phyloP scores from a whole-genome alignment of 73 alveolate genomes.

The Blepharisma stoltei region DNA sequence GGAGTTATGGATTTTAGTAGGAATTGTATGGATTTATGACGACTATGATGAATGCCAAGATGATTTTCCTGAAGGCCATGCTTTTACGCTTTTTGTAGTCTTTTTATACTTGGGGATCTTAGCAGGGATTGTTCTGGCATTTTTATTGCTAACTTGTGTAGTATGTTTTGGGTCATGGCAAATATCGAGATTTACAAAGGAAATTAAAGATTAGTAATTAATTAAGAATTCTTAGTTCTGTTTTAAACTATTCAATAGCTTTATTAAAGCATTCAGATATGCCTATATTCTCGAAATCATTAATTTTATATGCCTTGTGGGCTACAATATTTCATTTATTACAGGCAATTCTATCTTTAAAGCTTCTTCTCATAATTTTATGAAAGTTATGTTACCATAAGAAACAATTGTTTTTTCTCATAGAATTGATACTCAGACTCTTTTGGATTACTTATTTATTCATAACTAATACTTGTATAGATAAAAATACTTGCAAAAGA shows the following conservation, averaged over 20 bases:
- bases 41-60: conserved; percentile 15
- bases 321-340: too few species aligned
- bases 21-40: neutral
- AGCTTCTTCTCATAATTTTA: conserved; percentile 67
- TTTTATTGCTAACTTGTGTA: neutral
- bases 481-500: conserved; percentile 46
- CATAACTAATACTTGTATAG: conserved; percentile 70
- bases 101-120: neutral
- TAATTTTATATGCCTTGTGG: too few species aligned
- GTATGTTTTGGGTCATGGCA: conserved; percentile 25
- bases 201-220: too few species aligned
- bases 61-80: conserved; percentile 7
- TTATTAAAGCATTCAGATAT: too few species aligned
- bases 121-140: neutral
- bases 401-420: conserved; percentile 82
- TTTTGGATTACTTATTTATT: neutral
- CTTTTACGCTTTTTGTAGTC: neutral
- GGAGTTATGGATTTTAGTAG: conserved; percentile 18
- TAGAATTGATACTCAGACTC: conserved; percentile 41
- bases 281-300: too few species aligned
- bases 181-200: neutral
- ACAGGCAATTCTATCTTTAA: neutral
- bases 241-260: too few species aligned
- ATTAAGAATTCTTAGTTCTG: too few species aligned
- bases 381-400: conserved; percentile 60